These are phyloP conservation scores for Gnomoniopsis smithogilvyi DNA, from an alignment of 2,329 filamentous ascomycete genomes.

Conservation along the genomic window DNA sequence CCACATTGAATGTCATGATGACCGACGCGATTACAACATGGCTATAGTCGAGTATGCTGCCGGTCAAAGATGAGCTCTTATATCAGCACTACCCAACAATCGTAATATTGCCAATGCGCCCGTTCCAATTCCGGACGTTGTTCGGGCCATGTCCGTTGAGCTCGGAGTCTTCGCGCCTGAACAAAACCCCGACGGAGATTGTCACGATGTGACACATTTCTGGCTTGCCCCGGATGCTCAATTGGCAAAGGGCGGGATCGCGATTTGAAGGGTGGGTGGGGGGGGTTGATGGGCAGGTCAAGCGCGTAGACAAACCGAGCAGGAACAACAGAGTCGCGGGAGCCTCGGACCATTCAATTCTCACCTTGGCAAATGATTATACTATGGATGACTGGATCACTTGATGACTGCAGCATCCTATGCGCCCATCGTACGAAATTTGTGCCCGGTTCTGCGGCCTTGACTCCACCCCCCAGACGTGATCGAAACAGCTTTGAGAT, in stretches of 20 bases:
- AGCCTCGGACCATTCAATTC: neutral
- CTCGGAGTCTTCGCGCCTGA: conserved; percentile 6
- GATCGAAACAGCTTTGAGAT: too few relatives aligned
- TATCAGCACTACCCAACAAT: too few relatives aligned
- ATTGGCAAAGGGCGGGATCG: neutral
- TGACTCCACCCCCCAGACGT: too few relatives aligned
- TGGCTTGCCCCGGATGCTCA: neutral
- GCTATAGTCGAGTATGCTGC: too few relatives aligned
- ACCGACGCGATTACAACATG: too few relatives aligned
- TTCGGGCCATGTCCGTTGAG: neutral
- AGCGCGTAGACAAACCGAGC: too few relatives aligned
- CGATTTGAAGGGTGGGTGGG: too few relatives aligned
- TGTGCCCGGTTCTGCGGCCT: neutral
- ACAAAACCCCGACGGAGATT: neutral
- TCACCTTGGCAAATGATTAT: neutral
- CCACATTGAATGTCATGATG: too few relatives aligned
- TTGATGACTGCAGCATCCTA: neutral
- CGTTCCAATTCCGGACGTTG: neutral
- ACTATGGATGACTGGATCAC: neutral
- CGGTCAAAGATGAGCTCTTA: too few relatives aligned
- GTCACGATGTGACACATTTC: conserved; percentile 6
- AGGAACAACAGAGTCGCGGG: too few relatives aligned
- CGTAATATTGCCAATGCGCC: neutral
- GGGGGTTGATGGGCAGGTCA: too few relatives aligned
- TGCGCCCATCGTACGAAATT: neutral